Percentiles rank a stretch among this genome's conserved stretches.
These are phyloP conservation scores for Jamesozyma spencerorum DNA, from an alignment of 805 yeast genomes.

Conservation along the genomic window DNA sequence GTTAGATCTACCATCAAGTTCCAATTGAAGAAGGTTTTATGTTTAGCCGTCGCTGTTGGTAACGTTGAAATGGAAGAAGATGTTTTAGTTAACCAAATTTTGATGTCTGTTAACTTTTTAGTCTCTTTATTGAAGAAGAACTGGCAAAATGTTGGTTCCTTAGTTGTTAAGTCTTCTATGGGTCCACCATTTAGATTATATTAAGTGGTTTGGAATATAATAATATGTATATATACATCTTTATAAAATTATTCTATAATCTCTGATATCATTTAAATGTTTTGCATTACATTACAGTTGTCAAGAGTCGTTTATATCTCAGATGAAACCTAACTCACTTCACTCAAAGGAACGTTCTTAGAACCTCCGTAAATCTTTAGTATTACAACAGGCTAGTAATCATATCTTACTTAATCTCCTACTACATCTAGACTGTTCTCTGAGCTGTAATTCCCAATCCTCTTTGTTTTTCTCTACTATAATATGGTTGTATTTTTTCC, in stretches of 20 bases:
- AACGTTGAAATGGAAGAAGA: constrained; percentile 99
- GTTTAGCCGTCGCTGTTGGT: constrained; percentile 99
- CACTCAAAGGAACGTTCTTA: no score
- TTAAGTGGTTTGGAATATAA: constrained; percentile 40
- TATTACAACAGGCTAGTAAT: no score
- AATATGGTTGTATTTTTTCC: no score
- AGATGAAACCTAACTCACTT: no score
- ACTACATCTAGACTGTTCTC: no score
- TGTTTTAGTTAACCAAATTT: constrained; percentile 89
- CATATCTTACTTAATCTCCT: no score
- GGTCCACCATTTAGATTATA: constrained; percentile 99
- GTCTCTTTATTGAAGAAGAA: constrained; percentile 98
- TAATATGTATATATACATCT: constrained; percentile 2
- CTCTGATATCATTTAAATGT: no score
- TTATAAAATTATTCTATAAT: constrained; percentile 1
- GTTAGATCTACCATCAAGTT: constrained; percentile 99
- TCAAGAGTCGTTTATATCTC: no score
- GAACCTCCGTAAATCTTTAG: no score
- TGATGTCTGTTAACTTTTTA: constrained; percentile 98
- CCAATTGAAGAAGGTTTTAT: constrained; percentile 99
- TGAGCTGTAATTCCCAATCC: no score
- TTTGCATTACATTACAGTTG: no score
- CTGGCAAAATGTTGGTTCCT: constrained; percentile 99
- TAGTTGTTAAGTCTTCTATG: constrained; percentile 98
- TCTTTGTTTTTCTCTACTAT: no score